Evolutionary conservation across 805 yeast species (phyloP), one percentile per base, ranked within the genome.

Genomic region (Saccharomycopsis fermentans): DNA sequence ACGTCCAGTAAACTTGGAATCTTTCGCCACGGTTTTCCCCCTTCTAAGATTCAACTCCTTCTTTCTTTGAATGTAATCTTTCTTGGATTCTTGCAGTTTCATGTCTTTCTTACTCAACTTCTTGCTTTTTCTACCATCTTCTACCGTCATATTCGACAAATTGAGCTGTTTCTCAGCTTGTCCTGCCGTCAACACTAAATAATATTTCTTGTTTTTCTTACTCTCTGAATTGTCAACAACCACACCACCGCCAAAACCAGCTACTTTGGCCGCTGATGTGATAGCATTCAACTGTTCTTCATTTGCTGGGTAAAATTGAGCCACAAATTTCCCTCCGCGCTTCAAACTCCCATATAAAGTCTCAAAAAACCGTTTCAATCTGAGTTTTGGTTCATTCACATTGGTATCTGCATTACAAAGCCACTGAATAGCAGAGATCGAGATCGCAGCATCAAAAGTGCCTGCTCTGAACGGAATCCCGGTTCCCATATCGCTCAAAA

Each of bases 381-480:
- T 81, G 66, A 79, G 80, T 68, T 86, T 85, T 24, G 99, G 99
- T 67, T 91, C 96, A 57, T 83, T 84, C 43, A 78, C 76, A 2
- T 89, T 72, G 5, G 89, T 79, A 70, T 94, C 99, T 1, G 98
- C 98, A 70, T 94, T 94, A 75, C 97, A 91, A 48, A 94, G 80
- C 99, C 99, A 94, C 71, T 94, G 99, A 55, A 94, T 90, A 12
- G 95, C 99, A 37, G 96, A 86, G 62, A 94, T 90, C 27, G 95
- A 86, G 35, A 94, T 88, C 1, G 96, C 98, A 1, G 97, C 97
- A 71, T 94, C 99, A 70, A 92, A 94, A 0, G 96, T 79, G 55
- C 99, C 99, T 1, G 98, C 89, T 68, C 99, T 79, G 68, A 94
- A 94, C 4, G 98, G 98, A 1, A 94, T 79, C 36, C 99, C 99